Base-by-base conservation (phyloP, 2,329 filamentous ascomycete species). In the Colletotrichum eleusines region DNA sequence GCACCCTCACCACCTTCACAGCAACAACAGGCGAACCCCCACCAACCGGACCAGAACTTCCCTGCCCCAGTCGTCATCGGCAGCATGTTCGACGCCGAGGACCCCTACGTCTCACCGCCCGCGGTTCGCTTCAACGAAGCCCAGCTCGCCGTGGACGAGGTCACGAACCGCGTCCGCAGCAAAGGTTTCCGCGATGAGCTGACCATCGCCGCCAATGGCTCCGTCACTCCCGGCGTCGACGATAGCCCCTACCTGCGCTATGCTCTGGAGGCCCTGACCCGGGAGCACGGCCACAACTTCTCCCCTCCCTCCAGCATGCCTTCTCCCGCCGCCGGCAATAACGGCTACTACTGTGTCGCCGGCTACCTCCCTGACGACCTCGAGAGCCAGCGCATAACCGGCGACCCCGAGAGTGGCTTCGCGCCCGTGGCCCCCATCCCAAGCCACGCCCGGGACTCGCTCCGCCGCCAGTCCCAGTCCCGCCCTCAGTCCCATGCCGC, bases 171-270 rank as follows among this genome's bases (percentile, higher is more conserved):
- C 23, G 72, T 63, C 55, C 72, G 70, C 31, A 66, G 65, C 28
- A 71, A 63, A 57, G 76, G 81, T 62, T 85, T 88, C 76, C 87
- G 87, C 63, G 86, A 89, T 64, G 84, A 87, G 53, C 77, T 88
- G 44, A 81, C 84, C 59, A 80, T 86, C 63, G 83, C 85, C 23
- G 86, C 78, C 42, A 71, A 79, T 55, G 82, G 84, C 69, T 84
- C 84, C 50, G 84, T 90, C 66, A 95, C 93, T 0, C 94, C 94
- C 0, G 93, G 91, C 12, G 84, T 94, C 48, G 94, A 97, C 76
- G 92, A 97, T 77, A 92, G 90, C 11, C 94, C 94, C 0, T 97
- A 95, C 80, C 93, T 98, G 73, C 92, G 92, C 73, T 97, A 96
- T 79, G 95, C 95, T 50, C 89, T 98, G 73, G 93, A 97, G 73